Evolutionary conservation across 345 rosid species (phyloP), one percentile per base, ranked within the genome.

Genomic region (Pugionium dolabratum): DNA sequence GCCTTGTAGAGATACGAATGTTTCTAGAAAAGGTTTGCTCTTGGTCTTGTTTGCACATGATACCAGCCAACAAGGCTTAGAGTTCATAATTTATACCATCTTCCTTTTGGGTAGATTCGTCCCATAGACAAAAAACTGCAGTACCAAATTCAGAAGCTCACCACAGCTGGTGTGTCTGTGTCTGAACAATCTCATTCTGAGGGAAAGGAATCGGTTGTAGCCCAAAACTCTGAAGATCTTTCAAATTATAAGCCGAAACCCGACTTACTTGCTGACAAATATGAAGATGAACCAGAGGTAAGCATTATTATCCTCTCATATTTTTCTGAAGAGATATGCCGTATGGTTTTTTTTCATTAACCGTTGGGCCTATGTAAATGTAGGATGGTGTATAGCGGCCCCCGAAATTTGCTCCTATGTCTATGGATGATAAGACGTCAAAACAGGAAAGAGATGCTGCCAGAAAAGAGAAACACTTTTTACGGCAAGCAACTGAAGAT

Each of bases 121-220:
- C 91, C 91, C 7, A 86, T 94, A 40, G 99, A 90, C 79, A 90
- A 88, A 55, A 94, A 86, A 46, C 87, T 88, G 53, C 92, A 94
- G 18, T 94, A 94, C 80, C 95, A 90, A 79, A 80, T 90, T 54
- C 86, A 88, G 78, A 94, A 90, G 82, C 88, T 94, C 57, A 82
- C 83, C 1, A 83, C 75, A 60, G 80, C 71, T 25, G 45, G 70
- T 59, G 80, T 45, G n/a, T 76, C 66, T 60, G 69, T 75, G 30
- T 18, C 18, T 27, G 18, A 69, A 41, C 69, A 72, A 76, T 58
- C 56, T 52, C 66, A 45, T 44, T 47, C 67, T 36, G 74, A 77
- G 47, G 86, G 63, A 66, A 81, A n/a, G 35, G 75, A 77, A 55
- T 51, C 76, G 2, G 75, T 59, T 58, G 76, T 56, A 40, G 35